Conservation (phyloP, 192 early-diverging fungal genomes). For the Phycomyces blakesleeanus region DNA sequence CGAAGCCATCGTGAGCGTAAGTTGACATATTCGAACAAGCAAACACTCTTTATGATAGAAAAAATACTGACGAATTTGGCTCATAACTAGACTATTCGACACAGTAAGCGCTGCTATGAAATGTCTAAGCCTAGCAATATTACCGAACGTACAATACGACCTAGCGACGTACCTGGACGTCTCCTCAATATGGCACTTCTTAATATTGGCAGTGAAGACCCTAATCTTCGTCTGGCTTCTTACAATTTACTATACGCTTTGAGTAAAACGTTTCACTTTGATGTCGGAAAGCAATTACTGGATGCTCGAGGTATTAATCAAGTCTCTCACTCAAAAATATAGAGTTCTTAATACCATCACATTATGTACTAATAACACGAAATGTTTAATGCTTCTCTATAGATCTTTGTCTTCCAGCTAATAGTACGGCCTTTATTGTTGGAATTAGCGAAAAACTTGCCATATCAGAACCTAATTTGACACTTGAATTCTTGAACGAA, state of each 20-base stretch:
- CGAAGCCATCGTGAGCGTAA: conserved; percentile 54
- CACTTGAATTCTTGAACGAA: conserved; percentile 87
- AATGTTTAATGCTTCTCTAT: neutral
- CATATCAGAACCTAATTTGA: conserved; percentile 68
- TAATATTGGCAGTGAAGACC: conserved; percentile 81
- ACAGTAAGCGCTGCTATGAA: conserved; percentile 66
- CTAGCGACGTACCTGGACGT: conserved; percentile 86
- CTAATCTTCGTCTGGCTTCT: conserved; percentile 73
- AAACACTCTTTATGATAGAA: neutral
- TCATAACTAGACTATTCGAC: conserved; percentile 58
- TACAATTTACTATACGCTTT: conserved; percentile 91
- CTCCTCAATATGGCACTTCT: conserved; percentile 90
- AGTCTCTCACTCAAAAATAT: neutral
- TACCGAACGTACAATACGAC: conserved; percentile 72
- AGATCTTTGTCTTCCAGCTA: conserved; percentile 87
- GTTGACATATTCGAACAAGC: neutral
- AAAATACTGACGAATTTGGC: neutral
- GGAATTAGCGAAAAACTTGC: conserved; percentile 81
- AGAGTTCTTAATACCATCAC: neutral
- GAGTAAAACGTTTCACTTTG: conserved; percentile 76
- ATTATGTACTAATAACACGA: neutral
- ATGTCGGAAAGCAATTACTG: conserved; percentile 75
- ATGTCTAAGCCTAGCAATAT: conserved; percentile 59
- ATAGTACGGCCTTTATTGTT: conserved; percentile 81
- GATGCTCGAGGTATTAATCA: conserved; percentile 57